Percentiles rank a stretch among this genome's conserved stretches.
Conservation (phyloP, 805 yeast genomes). For the Starmerella gropengiesseri region DNA sequence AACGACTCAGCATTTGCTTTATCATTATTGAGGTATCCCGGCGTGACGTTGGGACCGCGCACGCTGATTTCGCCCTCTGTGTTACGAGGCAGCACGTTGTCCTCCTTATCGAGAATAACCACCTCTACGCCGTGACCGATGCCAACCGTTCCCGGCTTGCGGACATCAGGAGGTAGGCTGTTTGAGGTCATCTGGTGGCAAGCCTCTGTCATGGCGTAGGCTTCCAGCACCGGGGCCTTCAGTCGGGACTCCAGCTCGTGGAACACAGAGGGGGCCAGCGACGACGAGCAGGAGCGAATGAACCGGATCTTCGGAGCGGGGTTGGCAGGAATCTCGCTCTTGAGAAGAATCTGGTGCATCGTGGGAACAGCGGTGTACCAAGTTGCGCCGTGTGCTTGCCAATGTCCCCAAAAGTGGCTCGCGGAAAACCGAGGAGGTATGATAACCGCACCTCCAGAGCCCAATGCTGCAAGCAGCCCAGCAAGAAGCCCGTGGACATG, state of each 20-base stretch:
- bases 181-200: conserved; percentile 74
- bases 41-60: conserved; percentile 56
- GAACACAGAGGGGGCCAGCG: conserved; percentile 58
- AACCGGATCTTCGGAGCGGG: conserved; percentile 49
- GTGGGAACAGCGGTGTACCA: conserved; percentile 78
- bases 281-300: conserved; percentile 61
- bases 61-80: conserved; percentile 58
- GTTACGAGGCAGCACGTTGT: conserved; percentile 40
- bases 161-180: conserved; percentile 50
- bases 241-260: conserved; percentile 45
- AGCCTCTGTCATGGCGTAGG: conserved; percentile 74
- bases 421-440: conserved; percentile 57
- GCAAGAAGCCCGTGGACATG: conserved; percentile 69
- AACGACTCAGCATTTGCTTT: conserved; percentile 61
- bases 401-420: conserved; percentile 48
- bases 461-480: conserved; percentile 50
- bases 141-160: conserved; percentile 66
- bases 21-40: conserved; percentile 59
- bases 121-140: conserved; percentile 60
- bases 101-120: conserved; percentile 43
- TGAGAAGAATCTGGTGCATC: conserved; percentile 55
- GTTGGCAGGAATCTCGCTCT: conserved; percentile 37
- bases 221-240: conserved; percentile 61
- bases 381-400: conserved; percentile 39
- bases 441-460: conserved; percentile 50